These are phyloP conservation scores for Ajuga chamaepitys DNA, from an alignment of 257 asterid species.

Conservation along the genomic window DNA sequence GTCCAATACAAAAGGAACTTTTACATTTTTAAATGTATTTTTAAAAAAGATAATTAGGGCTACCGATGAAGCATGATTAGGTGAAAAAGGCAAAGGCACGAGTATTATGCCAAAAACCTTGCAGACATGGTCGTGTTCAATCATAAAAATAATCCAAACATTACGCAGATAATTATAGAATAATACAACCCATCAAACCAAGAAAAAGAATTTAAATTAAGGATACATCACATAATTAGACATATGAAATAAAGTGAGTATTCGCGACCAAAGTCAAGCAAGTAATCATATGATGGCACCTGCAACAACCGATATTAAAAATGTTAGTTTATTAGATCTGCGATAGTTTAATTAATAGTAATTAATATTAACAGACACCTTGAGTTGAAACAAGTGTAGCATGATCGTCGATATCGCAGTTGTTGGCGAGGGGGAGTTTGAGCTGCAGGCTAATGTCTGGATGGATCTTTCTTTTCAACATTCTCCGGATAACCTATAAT, in stretches of 20 bases:
- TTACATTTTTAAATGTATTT: too few species aligned
- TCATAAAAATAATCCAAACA: too few species aligned
- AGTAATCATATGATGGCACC: conserved; percentile 7
- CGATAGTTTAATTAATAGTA: background rate
- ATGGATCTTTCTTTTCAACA: conserved; percentile 64
- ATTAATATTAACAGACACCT: conserved; percentile 23
- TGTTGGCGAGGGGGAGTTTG: conserved; percentile 5
- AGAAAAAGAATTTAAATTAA: background rate
- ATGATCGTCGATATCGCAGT: conserved; percentile 18
- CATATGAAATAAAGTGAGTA: background rate
- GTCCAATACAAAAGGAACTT: too few species aligned
- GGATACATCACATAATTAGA: background rate
- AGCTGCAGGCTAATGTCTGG: conserved; percentile 30
- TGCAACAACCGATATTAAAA: background rate
- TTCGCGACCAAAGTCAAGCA: background rate
- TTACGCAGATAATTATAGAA: background rate
- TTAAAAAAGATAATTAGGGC: too few species aligned
- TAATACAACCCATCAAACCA: background rate
- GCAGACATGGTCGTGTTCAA: too few species aligned
- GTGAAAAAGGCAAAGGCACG: too few species aligned
- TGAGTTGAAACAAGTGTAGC: conserved; percentile 34
- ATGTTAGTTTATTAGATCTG: background rate
- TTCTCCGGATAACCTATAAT: conserved; percentile 50
- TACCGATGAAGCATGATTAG: too few species aligned
- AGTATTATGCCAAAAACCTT: too few species aligned